Base-by-base conservation (phyloP, 768 basidiomycete genomes). In the Suillus fuscotomentosus region DNA sequence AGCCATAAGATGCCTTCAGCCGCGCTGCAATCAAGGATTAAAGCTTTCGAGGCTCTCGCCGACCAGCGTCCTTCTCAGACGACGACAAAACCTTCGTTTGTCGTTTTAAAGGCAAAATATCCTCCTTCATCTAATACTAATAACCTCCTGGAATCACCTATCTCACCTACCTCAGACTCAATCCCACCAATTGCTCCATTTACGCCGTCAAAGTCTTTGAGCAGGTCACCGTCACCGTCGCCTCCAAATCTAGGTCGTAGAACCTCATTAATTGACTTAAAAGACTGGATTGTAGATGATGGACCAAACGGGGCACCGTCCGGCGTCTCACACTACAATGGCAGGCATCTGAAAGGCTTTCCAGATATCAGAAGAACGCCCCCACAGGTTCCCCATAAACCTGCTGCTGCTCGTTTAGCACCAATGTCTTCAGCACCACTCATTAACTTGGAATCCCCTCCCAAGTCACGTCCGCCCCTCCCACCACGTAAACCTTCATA, bases 251-350 rank as follows among this genome's bases (percentile, higher is more conserved):
- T 78, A 38, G 65, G 67, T 51, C 78, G 82, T 41, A 87, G 84
- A 70, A 79, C 86, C 0, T 90, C 90, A 42, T 78, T 90, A 60
- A 84, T 90, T 67, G 89, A 91, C 75, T 79, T 91, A 64, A 84
- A 83, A 63, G 90, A 91, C 73, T 91, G 89, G 89, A 83, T 89
- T 61, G 78, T 89, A 61, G 89, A 88, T 56, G 86, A 88, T 67
- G 86, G 84, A 11, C 80, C 83, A 27, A 73, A 77, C 6, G 68
- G 68, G n/a, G 61, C 50, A 3, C 66, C 63, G 38, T 66, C 70
- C n/a, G 24, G 60, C 10, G 41, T 61, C 53, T 64, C 34, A 60
- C 74, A 60, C 56, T 20, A 67, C 3, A 36, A 56, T 41, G 20
- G 60, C 56, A 60, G 13, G 24, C 67, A 63, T 53, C 54, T 65